Conservation (phyloP, 495 filamentous ascomycete genomes). For the Penicillium maclennaniae region DNA sequence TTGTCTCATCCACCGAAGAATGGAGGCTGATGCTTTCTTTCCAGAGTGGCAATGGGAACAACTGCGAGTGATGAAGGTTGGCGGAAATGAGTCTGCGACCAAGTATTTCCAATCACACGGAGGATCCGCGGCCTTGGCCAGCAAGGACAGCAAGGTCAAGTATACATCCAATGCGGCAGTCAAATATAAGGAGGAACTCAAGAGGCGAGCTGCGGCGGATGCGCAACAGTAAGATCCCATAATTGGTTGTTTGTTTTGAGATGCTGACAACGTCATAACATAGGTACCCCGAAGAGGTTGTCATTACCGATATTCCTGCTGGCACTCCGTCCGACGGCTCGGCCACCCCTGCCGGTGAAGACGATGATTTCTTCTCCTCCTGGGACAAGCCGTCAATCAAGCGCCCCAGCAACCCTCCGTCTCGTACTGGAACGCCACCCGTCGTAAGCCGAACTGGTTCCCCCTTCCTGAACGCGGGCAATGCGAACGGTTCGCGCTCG, state of each 20-base stretch:
- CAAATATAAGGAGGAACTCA: conserved; percentile 96
- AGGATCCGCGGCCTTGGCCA: conserved; percentile 85
- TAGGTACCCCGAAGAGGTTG: conserved; percentile 83
- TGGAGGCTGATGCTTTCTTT: conserved; percentile 16
- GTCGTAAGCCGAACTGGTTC: conserved; percentile 79
- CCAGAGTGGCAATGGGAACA: conserved; percentile 99
- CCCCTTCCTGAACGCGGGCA: conserved; percentile 76
- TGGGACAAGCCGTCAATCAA: conserved; percentile 99
- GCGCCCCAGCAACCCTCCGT: conserved; percentile 89
- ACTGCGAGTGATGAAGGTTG: conserved; percentile 95
- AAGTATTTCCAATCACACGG: conserved; percentile 97
- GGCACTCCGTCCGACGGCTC: conserved; percentile 56
- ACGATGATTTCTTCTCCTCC: conserved; percentile 96
- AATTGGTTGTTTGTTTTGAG: conserved; percentile 2
- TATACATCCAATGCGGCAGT: conserved; percentile 86
- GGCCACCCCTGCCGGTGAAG: conserved; percentile 72
- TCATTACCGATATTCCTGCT: conserved; percentile 70
- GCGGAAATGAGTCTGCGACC: conserved; percentile 95
- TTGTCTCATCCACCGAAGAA: neutral
- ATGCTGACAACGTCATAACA: conserved; percentile 17
- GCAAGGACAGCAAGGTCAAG: conserved; percentile 94
- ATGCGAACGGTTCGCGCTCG: conserved; percentile 69
- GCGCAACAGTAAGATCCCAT: conserved; percentile 60
- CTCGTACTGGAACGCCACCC: conserved; percentile 84
- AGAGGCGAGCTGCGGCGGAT: conserved; percentile 74